Evolutionary conservation across 1,139 yeast genomes (phyloP), one percentile per base, ranked within the genome.

Genomic region (Torulaspora globosa): DNA sequence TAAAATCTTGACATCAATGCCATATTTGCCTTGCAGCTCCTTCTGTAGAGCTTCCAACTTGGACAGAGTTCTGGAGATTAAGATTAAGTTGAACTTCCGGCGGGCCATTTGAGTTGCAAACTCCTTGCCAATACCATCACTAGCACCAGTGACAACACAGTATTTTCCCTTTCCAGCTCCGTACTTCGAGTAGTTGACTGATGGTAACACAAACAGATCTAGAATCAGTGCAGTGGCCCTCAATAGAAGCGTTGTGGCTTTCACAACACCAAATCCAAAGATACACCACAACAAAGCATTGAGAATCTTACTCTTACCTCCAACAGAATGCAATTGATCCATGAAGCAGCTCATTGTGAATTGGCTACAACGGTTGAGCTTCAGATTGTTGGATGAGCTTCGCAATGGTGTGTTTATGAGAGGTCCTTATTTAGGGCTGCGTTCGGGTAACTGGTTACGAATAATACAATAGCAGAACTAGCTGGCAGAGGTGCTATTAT

Each of bases 101-200:
- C 76, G 68, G 15, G 98, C 98, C 69, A 92, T 75, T 70, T 92
- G 97, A 28, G 70, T 63, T 1, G 96, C 83, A 62, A 78, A 92
- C 65, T 92, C 96, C 63, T 89, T 88, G 49, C 99, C 99, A 61
- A 92, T 84, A 34, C 99, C 98, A 66, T 92, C 98, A 41, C 97
- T 87, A 5, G 97, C 95, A 49, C 99, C 99, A 5, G 98, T 92
- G 21, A 92, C 77, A 28, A 92, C 84, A 6, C 97, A 97, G 46
- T 70, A 57, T 50, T 59, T 46, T 58, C 74, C 70, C 16, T 59
- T 51, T 41, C 69, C 66, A 10, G 83, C 78, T n/a, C 97, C 96
- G 62, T 88, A 89, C 64, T 79, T 82, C 42, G 63, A 60, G 62
- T 76, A 81, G 62, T 78, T 72, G 38, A 80, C 80, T 5, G 82